phyloP scores from a whole-genome alignment of 805 yeast species.

The Zygosaccharomyces bisporus region DNA sequence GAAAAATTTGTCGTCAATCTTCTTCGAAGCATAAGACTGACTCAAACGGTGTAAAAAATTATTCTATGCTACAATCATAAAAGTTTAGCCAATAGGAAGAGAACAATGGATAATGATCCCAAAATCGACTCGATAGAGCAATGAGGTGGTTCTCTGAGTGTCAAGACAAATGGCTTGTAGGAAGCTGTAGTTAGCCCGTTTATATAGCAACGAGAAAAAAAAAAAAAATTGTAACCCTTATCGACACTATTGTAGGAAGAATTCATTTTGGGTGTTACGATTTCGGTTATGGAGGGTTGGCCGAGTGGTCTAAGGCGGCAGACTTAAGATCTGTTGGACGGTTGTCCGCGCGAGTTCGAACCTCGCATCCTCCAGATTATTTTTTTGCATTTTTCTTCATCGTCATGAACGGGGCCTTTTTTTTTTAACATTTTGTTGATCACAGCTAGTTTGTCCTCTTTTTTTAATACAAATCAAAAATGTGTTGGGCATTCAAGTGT shows the following conservation, averaged over 20 bases:
- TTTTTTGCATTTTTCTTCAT: constrained; percentile 15
- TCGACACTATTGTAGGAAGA: no score
- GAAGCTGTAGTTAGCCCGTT: not conserved
- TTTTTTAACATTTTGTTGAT: not conserved
- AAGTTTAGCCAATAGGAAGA: constrained; percentile 2
- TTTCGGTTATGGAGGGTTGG: constrained; percentile 34
- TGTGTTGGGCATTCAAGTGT: no score
- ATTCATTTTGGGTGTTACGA: not conserved
- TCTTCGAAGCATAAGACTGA: constrained; percentile 17
- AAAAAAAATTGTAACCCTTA: no score
- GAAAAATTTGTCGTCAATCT: constrained; percentile 4
- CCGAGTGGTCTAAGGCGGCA: constrained; percentile 43
- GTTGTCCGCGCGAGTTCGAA: constrained; percentile 41
- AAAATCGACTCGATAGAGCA: constrained; percentile 13
- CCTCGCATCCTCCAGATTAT: constrained; percentile 38
- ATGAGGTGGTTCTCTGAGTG: constrained; percentile 7
- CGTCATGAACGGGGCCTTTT: not conserved
- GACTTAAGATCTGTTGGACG: constrained; percentile 42
- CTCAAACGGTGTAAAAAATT: constrained; percentile 30
- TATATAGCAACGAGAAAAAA: not conserved
- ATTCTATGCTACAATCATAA: constrained; percentile 22
- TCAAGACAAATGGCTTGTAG: not conserved
- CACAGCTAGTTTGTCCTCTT: not conserved
- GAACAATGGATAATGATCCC: constrained; percentile 3
- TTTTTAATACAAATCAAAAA: no score